Evolutionary conservation across 306 rosid genomes (phyloP).

Genomic region (Mimosa pudica): DNA sequence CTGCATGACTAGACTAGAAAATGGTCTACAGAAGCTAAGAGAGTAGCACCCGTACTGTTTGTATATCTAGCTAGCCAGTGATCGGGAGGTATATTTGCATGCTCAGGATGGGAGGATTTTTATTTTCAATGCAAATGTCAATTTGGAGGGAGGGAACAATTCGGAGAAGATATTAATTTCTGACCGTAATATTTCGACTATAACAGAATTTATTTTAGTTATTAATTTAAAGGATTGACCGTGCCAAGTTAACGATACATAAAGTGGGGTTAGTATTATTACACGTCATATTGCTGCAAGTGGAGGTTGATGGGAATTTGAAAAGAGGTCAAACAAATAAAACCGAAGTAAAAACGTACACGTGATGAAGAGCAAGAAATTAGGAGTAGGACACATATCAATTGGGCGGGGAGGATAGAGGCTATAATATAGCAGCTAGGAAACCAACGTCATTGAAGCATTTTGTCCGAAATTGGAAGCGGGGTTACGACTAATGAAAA

Average conservation of each 20-base stretch:
- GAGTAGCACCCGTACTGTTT: background rate
- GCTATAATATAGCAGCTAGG: background rate
- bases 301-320: background rate
- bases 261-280: too few species aligned
- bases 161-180: too few species aligned
- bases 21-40: too few species aligned
- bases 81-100: background rate
- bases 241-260: too few species aligned
- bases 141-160: too few species aligned
- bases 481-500: conserved; percentile 27
- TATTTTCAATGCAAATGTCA: background rate
- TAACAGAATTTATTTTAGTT: too few species aligned
- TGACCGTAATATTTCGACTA: too few species aligned
- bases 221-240: too few species aligned
- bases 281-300: background rate
- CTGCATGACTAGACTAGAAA: background rate
- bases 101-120: background rate
- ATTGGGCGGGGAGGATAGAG: background rate
- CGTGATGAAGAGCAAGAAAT: background rate
- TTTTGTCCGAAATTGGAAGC: conserved; percentile 10
- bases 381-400: background rate
- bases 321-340: background rate
- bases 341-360: background rate
- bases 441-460: background rate
- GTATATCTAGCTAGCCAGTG: background rate